Evolutionary conservation across 1,139 yeast genomes (phyloP).

Genomic region (Yamadazyma spencermartinsiae): DNA sequence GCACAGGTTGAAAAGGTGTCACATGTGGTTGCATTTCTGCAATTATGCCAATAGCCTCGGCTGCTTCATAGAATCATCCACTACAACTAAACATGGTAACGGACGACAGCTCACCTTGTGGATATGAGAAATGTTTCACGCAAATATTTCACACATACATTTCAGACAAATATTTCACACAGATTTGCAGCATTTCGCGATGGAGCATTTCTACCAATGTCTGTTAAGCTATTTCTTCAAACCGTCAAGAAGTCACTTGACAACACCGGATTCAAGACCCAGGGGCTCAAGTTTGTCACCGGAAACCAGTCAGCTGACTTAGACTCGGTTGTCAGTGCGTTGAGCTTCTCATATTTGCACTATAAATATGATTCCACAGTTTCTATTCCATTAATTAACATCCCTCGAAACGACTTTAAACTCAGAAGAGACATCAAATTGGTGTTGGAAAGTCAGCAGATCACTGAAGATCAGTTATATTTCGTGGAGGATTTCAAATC

Average conservation of each 20-base stretch:
- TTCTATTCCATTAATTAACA: slow-evolving; percentile 70
- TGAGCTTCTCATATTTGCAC: slow-evolving; percentile 65
- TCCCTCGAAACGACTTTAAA: slow-evolving; percentile 61
- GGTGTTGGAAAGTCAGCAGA: slow-evolving; percentile 49
- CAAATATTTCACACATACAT: too few species aligned
- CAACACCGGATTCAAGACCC: slow-evolving; percentile 14
- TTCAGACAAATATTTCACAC: too few species aligned
- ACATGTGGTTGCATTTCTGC: too few species aligned
- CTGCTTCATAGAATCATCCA: too few species aligned
- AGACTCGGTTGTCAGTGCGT: slow-evolving; percentile 80
- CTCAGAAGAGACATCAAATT: slow-evolving; percentile 70
- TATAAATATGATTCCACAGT: slow-evolving; percentile 21
- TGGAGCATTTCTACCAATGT: slow-evolving; percentile 8
- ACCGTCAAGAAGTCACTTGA: slow-evolving; percentile 9
- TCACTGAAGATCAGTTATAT: slow-evolving; percentile 51
- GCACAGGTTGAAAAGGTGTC: too few species aligned
- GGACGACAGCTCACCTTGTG: too few species aligned
- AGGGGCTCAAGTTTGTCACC: slow-evolving; percentile 51
- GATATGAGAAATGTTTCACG: too few species aligned
- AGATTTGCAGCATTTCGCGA: background rate
- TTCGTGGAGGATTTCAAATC: slow-evolving; percentile 63
- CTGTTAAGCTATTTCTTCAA: slow-evolving; percentile 14
- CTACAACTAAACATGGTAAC: too few species aligned
- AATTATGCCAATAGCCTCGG: too few species aligned
- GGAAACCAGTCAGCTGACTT: slow-evolving; percentile 88